Evolutionary conservation across 2,329 filamentous ascomycete species (phyloP).

Genomic region (Calycina marina): DNA sequence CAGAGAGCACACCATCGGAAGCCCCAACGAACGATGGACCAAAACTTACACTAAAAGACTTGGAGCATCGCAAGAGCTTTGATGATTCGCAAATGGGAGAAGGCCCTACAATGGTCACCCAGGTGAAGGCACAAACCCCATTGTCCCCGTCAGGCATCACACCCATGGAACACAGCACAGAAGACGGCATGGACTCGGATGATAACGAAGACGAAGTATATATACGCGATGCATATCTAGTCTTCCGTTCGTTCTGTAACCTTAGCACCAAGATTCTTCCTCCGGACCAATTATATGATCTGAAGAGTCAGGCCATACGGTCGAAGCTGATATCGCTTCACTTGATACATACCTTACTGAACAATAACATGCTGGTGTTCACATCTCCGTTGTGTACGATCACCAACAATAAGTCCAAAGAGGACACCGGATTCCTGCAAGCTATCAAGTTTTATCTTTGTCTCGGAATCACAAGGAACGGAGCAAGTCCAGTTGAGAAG

Average conservation of each 20-base stretch:
- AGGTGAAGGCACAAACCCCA: slow-evolving; percentile 33
- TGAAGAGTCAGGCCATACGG: slow-evolving; percentile 90
- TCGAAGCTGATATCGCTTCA: slow-evolving; percentile 93
- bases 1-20: slow-evolving; percentile 15
- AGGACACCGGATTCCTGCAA: slow-evolving; percentile 80
- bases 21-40: slow-evolving; percentile 25
- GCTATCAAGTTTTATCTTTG: slow-evolving; percentile 96
- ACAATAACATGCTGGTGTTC: slow-evolving; percentile 86
- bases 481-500: slow-evolving; percentile 77
- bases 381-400: slow-evolving; percentile 86
- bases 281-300: slow-evolving; percentile 81
- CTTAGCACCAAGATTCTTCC: slow-evolving; percentile 83
- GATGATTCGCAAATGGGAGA: slow-evolving; percentile 50
- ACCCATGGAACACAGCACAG: slow-evolving; percentile 35
- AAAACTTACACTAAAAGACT: slow-evolving; percentile 51
- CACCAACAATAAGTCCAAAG: slow-evolving; percentile 75
- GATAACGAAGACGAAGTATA: slow-evolving; percentile 86
- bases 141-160: slow-evolving; percentile 39
- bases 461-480: slow-evolving; percentile 86
- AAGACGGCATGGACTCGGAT: slow-evolving; percentile 43
- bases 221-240: slow-evolving; percentile 89
- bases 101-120: slow-evolving; percentile 52
- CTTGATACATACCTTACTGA: slow-evolving; percentile 85
- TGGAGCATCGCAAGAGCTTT: slow-evolving; percentile 54
- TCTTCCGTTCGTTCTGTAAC: slow-evolving; percentile 96